Conservation (phyloP, 2,329 filamentous ascomycete genomes). For the Ascocoryne sarcoides region DNA sequence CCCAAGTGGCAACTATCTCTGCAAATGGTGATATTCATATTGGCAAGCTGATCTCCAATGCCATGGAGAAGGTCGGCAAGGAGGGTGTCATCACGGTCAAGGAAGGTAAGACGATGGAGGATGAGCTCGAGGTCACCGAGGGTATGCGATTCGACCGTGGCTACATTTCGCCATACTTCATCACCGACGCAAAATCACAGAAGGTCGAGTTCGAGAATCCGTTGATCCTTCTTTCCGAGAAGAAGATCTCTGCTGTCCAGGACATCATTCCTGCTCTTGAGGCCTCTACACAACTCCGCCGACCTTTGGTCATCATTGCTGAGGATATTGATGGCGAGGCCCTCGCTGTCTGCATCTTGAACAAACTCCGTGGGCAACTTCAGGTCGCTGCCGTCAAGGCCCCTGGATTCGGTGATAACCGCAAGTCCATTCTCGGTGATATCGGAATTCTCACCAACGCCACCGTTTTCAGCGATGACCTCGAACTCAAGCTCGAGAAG, state of each 20-base stretch:
- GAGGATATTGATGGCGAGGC: slow-evolving; percentile 99
- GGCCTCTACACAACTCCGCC: slow-evolving; percentile 89
- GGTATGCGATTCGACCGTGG: slow-evolving; percentile 99
- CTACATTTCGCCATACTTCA: slow-evolving; percentile 98
- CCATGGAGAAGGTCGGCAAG: slow-evolving; percentile 99
- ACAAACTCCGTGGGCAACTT: slow-evolving; percentile 99
- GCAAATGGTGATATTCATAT: slow-evolving; percentile 96
- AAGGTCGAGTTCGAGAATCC: slow-evolving; percentile 99
- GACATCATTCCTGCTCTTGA: slow-evolving; percentile 98
- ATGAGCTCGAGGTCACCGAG: slow-evolving; percentile 98
- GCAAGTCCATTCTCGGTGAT: slow-evolving; percentile 98
- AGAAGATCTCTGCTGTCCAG: slow-evolving; percentile 99
- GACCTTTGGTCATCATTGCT: slow-evolving; percentile 94
- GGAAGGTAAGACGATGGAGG: slow-evolving; percentile 97
- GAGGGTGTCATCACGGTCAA: slow-evolving; percentile 99
- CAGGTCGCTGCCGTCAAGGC: slow-evolving; percentile 99
- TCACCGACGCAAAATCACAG: slow-evolving; percentile 96
- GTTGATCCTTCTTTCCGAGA: slow-evolving; percentile 95
- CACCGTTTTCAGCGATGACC: slow-evolving; percentile 96
- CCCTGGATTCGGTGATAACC: slow-evolving; percentile 98
- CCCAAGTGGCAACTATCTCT: slow-evolving; percentile 95
- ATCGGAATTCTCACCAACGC: slow-evolving; percentile 92
- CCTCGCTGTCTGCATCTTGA: slow-evolving; percentile 96
- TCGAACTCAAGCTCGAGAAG: slow-evolving; percentile 99
- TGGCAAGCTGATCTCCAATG: slow-evolving; percentile 89